Conservation (phyloP, 257 asterid genomes). For the Cordia subcordata region DNA sequence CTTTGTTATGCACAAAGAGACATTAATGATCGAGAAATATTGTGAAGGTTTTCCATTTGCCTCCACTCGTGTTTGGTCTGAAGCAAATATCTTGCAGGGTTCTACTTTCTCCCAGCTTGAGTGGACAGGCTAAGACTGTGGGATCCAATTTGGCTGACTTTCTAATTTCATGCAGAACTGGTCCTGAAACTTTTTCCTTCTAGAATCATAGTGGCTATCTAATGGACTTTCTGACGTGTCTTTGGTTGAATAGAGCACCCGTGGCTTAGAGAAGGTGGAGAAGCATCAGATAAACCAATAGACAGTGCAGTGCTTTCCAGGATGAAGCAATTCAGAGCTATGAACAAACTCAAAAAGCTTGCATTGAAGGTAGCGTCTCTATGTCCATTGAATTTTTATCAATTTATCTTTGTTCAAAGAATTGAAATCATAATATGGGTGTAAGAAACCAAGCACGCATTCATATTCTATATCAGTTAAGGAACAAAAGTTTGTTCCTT, state of each 20-base stretch:
- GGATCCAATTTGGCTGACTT: not conserved
- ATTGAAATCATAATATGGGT: not conserved
- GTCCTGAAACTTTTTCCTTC: not conserved
- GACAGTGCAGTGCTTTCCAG: slow-evolving; percentile 84
- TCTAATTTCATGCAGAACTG: not conserved
- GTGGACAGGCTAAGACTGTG: not conserved
- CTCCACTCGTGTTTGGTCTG: too few species aligned
- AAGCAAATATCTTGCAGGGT: not conserved
- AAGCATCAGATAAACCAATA: slow-evolving; percentile 79
- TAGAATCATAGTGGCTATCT: not conserved
- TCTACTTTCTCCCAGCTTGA: not conserved
- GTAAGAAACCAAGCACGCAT: not conserved
- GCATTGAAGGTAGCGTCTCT: slow-evolving; percentile 65
- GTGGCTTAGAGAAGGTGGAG: slow-evolving; percentile 80
- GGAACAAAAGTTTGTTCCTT: too few species aligned
- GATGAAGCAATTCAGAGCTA: slow-evolving; percentile 93
- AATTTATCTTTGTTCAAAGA: not conserved
- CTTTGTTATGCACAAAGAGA: not conserved
- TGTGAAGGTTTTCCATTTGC: not conserved
- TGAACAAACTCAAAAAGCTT: slow-evolving; percentile 87
- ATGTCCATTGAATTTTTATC: not conserved
- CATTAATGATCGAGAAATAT: not conserved
- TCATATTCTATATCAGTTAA: too few species aligned
- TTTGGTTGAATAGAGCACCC: slow-evolving; percentile 59
- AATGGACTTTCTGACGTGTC: not conserved